Evolutionary conservation across 139 green algal species (phyloP).

Genomic region (Trebouxia sp.): DNA sequence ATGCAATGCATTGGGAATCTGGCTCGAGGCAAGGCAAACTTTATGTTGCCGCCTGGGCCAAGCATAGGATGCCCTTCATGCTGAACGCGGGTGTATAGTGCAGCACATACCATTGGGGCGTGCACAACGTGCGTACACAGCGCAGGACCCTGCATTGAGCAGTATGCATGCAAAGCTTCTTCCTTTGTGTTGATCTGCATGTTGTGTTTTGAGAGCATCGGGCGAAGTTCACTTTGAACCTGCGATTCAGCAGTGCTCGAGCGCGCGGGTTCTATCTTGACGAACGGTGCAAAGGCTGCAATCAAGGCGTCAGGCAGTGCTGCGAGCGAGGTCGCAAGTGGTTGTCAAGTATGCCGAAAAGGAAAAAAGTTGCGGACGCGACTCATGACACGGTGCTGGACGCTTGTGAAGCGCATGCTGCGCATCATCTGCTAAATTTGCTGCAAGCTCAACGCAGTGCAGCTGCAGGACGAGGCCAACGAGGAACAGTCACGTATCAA

Average conservation of each 20-base stretch:
- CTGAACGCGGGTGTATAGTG: neutral
- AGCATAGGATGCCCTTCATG: too few relatives aligned
- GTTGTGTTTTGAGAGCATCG: neutral
- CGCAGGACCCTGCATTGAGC: too few relatives aligned
- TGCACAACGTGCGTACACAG: too few relatives aligned
- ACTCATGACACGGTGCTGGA: neutral
- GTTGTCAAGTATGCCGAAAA: neutral
- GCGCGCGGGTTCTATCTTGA: too few relatives aligned
- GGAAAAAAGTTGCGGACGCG: slow-evolving; percentile 6
- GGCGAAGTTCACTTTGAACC: too few relatives aligned
- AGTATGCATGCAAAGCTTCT: too few relatives aligned
- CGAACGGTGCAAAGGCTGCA: neutral
- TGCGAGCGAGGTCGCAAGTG: too few relatives aligned
- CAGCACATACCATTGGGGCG: neutral
- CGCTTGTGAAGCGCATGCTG: too few relatives aligned
- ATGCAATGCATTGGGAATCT: neutral
- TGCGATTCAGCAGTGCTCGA: too few relatives aligned
- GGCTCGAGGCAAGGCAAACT: neutral
- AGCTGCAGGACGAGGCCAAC: too few relatives aligned
- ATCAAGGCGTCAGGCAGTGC: too few relatives aligned
- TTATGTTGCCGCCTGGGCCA: neutral
- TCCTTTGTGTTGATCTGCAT: neutral
- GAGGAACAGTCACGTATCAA: slow-evolving; percentile 7
- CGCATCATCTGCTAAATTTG: too few relatives aligned
- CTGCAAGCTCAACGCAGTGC: neutral